Base-by-base conservation (phyloP, 148 eudicot genomes). In the Rheum nobile region DNA sequence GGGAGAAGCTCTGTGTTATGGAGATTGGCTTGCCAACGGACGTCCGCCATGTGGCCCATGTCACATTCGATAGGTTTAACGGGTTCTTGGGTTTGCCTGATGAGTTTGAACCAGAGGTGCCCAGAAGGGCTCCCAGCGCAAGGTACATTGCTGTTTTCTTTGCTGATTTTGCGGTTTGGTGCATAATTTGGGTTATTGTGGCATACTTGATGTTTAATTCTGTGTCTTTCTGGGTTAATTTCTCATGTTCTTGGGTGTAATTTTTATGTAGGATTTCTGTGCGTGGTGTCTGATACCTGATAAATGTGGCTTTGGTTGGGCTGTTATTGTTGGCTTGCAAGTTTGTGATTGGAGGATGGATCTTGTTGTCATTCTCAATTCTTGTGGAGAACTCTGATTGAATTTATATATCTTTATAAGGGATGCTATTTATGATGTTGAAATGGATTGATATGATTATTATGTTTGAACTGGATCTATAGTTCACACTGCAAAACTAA, bases 41-140 rank as follows among this genome's bases (percentile, higher is more conserved):
- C 82, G 98, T 95, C 35, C 89, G 91, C 54, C 98, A 95, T 79
- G 97, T 95, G 75, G 97, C 97, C 31, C 98, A 95, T 86, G 98
- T 95, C 17, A 95, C 97, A 8, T 95, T 89, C 78, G 98, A 95
- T 84, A 88, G 93, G 83, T 95, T 90, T 79, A 81, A 95, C 82
- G 98, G 98, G 73, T 95, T 95, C 83, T 86, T 91, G 86, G 98
- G 98, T 74, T 88, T 95, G 96, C 98, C 98, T 84, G 96, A 88
- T 76, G 98, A 95, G 82, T 91, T 95, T 79, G 98, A 95, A 82
- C 98, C 98, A 82, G 97, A 91, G 50, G 92, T 95, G 44, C 93
- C 91, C 32, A 83, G 88, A 72, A 90, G 96, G 55, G 93, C 96
- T 52, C 98, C 98, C 71, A 95, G 98, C 82, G 98, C 98, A 37